These are phyloP conservation scores for Hanseniaspora osmophila DNA, from an alignment of 805 yeast species.

Conservation along the genomic window DNA sequence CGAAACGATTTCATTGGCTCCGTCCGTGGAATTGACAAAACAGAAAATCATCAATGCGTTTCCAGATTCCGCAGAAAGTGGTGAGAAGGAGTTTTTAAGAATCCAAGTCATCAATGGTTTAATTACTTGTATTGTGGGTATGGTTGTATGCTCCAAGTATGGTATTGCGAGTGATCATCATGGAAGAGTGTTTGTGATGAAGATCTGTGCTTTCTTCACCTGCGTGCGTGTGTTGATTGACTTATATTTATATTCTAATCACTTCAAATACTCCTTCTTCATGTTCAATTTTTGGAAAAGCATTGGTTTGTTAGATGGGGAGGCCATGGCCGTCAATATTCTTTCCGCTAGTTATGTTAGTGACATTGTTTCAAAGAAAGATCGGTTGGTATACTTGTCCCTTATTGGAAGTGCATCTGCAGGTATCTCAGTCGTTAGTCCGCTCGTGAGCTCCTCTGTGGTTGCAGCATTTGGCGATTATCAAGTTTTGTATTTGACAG, in stretches of 20 bases:
- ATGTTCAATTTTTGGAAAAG: conserved; percentile 7
- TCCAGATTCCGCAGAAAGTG: not conserved
- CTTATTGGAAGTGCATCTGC: conserved; percentile 13
- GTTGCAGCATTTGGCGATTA: conserved; percentile 7
- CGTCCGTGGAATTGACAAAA: conserved; percentile 2
- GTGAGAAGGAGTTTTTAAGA: not conserved
- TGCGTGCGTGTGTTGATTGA: conserved; percentile 13
- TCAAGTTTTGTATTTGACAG: conserved; percentile 1
- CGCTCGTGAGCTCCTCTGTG: conserved; percentile 12
- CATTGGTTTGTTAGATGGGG: conserved; percentile 12
- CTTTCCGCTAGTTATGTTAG: conserved; percentile 14
- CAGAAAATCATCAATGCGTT: not conserved
- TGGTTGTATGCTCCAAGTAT: conserved; percentile 11
- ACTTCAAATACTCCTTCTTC: conserved; percentile 2
- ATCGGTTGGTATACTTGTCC: conserved; percentile 10
- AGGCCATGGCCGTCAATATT: conserved; percentile 13
- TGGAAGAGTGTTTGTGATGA: conserved; percentile 14
- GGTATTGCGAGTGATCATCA: conserved; percentile 14
- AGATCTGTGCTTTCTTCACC: conserved; percentile 17
- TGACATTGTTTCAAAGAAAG: conserved; percentile 9
- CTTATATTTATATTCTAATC: conserved; percentile 4
- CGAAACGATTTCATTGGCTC: conserved; percentile 1
- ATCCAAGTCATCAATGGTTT: conserved; percentile 7
- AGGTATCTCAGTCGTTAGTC: conserved; percentile 12
- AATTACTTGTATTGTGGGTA: conserved; percentile 10